Evolutionary conservation across 129 eudicot genomes (phyloP).

Genomic region (Silybum marianum): DNA sequence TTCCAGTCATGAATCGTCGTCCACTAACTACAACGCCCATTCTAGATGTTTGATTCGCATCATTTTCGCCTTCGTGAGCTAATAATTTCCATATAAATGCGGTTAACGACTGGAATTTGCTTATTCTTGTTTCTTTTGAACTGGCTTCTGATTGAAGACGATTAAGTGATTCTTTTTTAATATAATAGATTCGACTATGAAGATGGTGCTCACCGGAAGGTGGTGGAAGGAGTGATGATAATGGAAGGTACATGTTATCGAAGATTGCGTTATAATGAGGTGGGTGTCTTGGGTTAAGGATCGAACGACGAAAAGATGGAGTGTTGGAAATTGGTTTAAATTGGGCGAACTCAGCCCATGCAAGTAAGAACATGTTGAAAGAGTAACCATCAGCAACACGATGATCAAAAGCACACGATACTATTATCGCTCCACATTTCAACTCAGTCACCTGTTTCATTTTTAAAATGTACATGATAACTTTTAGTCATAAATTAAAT

Average conservation of each 20-base stretch:
- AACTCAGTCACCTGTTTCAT: slow-evolving; percentile 18
- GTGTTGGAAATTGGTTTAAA: slow-evolving; percentile 18
- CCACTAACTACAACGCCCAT: slow-evolving; percentile 58
- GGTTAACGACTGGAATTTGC: slow-evolving; percentile 44
- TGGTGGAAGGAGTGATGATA: slow-evolving; percentile 39
- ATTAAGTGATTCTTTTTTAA: slow-evolving; percentile 24
- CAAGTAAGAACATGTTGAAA: slow-evolving; percentile 40
- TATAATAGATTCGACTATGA: slow-evolving; percentile 38
- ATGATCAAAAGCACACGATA: slow-evolving; percentile 54
- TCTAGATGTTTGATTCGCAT: slow-evolving; percentile 23
- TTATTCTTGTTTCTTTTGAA: slow-evolving; percentile 17
- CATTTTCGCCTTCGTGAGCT: background rate
- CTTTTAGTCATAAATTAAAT: background rate
- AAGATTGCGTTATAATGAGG: slow-evolving; percentile 23
- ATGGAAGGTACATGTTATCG: slow-evolving; percentile 41
- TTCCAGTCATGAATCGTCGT: slow-evolving; percentile 24
- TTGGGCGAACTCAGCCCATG: slow-evolving; percentile 53
- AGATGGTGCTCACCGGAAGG: slow-evolving; percentile 29
- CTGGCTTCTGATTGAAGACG: slow-evolving; percentile 44
- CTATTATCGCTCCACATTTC: slow-evolving; percentile 49
- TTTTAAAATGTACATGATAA: background rate
- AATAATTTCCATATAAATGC: slow-evolving; percentile 56
- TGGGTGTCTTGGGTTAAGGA: slow-evolving; percentile 51
- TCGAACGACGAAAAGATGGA: slow-evolving; percentile 53
- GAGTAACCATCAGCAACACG: slow-evolving; percentile 50